Base-by-base conservation (phyloP, 2,329 filamentous ascomycete species). In the Alternaria sp. region DNA sequence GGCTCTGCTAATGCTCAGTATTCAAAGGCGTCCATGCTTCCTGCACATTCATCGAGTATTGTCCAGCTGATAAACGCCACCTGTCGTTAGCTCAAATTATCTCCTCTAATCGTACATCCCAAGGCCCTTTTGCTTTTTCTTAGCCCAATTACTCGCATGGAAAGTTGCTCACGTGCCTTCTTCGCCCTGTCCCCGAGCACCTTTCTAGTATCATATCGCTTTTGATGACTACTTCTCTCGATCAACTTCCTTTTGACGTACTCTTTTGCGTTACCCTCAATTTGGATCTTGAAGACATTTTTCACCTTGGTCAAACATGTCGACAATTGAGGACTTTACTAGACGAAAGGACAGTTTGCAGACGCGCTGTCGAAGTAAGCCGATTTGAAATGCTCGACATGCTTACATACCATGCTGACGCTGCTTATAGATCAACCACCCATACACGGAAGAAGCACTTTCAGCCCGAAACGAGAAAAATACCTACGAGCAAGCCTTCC, bases 161-260 rank as follows among this genome's bases (percentile, higher is more conserved):
- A 26, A 14, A 2, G 4, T 4, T 4, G 8, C 30, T 49, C 43
- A 14, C 43, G 43, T 55, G 43, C 22, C 43, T 24, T 48, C 2
- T 32, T 24, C 9, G 14, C 28, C 28, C 20, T 18, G 7, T 28
- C 14, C n/a, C 11, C 20, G 20, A 43, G 38, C 11, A n/a, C 20
- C n/a, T 12, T 20, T 42, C 6, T 5, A 42, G 20, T 14, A 20
- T 42, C 7, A 34, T 26, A 28, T 51, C 20, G 14, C 39, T 54
- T 57, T 68, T 64, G 62, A 78, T 78, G 75, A 62, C 62, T 64
- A 47, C 65, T 51, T 63, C 63, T 20, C 71, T 86, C 43, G 79
- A 83, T 59, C 65, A 70, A 30, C 75, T 91, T 12, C 89, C 89
- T 0, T 88, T 86, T 70, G 90, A 92, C 75, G 80, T 91, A n/a